phyloP scores from a whole-genome alignment of 2,329 filamentous ascomycete genomes.

The Alternaria panax region DNA sequence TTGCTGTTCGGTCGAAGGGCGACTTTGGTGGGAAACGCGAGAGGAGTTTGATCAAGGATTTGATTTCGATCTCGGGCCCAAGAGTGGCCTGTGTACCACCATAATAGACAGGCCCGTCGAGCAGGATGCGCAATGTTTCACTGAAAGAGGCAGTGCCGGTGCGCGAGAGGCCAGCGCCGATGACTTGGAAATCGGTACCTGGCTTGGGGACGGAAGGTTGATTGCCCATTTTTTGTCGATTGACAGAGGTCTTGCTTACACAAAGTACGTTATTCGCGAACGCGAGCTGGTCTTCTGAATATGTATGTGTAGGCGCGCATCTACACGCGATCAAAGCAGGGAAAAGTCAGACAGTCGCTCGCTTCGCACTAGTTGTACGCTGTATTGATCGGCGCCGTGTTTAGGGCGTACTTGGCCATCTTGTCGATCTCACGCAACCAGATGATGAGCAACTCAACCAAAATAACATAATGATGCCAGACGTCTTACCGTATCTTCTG shows the following conservation, averaged over 20 bases:
- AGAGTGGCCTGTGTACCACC: constrained; percentile 53
- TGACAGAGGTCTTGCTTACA: neutral
- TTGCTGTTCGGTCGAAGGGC: neutral
- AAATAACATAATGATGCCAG: neutral
- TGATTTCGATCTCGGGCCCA: constrained; percentile 22
- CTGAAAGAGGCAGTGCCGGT: constrained; percentile 62
- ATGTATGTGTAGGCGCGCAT: neutral
- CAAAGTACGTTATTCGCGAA: neutral
- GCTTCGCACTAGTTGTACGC: neutral
- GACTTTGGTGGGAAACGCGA: constrained; percentile 18
- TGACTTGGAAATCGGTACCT: constrained; percentile 49
- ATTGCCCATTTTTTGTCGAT: constrained; percentile 26
- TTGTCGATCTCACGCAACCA: neutral
- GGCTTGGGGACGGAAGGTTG: constrained; percentile 25
- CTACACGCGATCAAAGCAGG: neutral
- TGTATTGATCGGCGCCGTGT: neutral
- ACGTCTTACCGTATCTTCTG: neutral
- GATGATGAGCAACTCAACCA: too few species aligned
- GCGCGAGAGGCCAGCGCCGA: constrained; percentile 55
- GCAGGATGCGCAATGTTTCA: constrained; percentile 56
- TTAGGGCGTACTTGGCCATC: neutral
- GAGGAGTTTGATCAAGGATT: constrained; percentile 35
- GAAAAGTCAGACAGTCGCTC: neutral
- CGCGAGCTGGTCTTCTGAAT: neutral
- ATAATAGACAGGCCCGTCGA: constrained; percentile 60